Evolutionary conservation across 257 asterid species (phyloP).

Genomic region (Scutellaria galericulata): DNA sequence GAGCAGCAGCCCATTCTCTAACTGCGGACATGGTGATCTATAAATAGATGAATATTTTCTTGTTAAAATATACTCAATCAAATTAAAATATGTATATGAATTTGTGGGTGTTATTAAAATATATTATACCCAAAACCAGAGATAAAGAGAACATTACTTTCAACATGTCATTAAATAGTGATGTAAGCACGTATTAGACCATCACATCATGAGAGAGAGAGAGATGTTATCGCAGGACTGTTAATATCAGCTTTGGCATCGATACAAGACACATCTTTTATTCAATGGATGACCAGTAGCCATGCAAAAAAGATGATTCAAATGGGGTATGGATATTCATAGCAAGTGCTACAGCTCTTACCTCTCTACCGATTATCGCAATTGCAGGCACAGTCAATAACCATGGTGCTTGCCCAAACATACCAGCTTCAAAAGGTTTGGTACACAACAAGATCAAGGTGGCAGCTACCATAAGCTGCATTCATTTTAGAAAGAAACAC

Average conservation of each 20-base stretch:
- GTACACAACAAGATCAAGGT: conserved; percentile 81
- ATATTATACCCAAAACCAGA: not conserved
- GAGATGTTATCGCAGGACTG: not conserved
- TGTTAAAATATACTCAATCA: conserved; percentile 29
- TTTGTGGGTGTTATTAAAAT: not conserved
- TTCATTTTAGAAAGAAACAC: conserved; percentile 12
- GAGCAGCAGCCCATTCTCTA: conserved; percentile 97
- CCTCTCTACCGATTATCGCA: conserved; percentile 90
- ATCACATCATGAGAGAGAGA: not conserved
- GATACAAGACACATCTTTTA: not conserved
- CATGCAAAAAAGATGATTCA: conserved; percentile 3
- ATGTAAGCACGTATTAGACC: conserved; percentile 4
- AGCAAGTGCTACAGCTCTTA: conserved; percentile 33
- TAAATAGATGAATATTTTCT: conserved; percentile 19
- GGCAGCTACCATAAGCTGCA: conserved; percentile 94
- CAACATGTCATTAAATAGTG: not conserved
- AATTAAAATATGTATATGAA: not conserved
- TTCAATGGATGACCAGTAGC: not conserved
- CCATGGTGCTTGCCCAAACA: conserved; percentile 74
- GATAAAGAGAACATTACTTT: conserved; percentile 9
- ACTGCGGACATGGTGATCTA: conserved; percentile 95
- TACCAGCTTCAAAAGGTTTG: conserved; percentile 67
- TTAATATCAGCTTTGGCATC: conserved; percentile 14
- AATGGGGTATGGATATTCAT: not conserved
- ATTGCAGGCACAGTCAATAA: conserved; percentile 75